phyloP scores from a whole-genome alignment of 2,329 filamentous ascomycete genomes.

The Tympanopsis confertula region DNA sequence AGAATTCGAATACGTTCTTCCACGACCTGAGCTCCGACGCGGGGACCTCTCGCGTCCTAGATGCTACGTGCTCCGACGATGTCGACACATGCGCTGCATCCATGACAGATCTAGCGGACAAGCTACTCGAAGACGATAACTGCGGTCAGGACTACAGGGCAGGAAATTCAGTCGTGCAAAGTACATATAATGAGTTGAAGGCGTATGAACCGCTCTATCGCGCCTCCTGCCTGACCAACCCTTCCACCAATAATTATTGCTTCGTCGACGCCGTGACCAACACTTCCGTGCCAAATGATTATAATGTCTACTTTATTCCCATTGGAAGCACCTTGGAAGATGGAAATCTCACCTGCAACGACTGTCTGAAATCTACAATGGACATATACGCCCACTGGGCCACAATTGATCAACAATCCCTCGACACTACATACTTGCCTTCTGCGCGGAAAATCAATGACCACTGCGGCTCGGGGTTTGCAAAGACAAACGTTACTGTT shows the following conservation, averaged over 20 bases:
- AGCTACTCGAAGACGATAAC: slow-evolving; percentile 35
- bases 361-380: neutral
- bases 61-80: slow-evolving; percentile 46
- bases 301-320: slow-evolving; percentile 55
- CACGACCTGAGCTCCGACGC: slow-evolving; percentile 41
- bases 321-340: neutral
- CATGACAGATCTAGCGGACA: slow-evolving; percentile 39
- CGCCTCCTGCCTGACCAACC: slow-evolving; percentile 50
- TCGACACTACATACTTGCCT: neutral
- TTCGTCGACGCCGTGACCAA: slow-evolving; percentile 58
- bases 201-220: slow-evolving; percentile 51
- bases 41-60: slow-evolving; percentile 45
- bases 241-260: slow-evolving; percentile 39
- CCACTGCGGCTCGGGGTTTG: neutral
- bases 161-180: slow-evolving; percentile 46
- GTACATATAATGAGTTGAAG: slow-evolving; percentile 49
- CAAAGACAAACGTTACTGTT: neutral
- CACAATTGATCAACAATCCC: neutral
- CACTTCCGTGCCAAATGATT: slow-evolving; percentile 39
- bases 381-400: neutral
- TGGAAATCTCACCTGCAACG: neutral
- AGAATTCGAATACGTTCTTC: slow-evolving; percentile 59
- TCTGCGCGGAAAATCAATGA: neutral
- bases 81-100: slow-evolving; percentile 34
- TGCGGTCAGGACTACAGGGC: slow-evolving; percentile 46